Base-by-base conservation (phyloP, 805 yeast species). In the Cyberlindnera subsufficiens region DNA sequence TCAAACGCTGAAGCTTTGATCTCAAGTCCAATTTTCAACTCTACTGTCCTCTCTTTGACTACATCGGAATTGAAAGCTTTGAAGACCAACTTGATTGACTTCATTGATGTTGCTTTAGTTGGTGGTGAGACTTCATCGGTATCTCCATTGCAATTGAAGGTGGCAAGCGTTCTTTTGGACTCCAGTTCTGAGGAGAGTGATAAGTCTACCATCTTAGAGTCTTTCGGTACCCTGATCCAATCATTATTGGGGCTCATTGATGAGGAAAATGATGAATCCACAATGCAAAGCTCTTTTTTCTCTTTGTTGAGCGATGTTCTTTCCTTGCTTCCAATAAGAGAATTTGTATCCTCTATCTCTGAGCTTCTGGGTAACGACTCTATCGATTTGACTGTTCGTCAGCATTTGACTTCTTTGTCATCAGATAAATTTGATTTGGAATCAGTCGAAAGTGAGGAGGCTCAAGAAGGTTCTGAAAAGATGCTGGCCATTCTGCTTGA, bases 351-450 rank as follows among this genome's bases (percentile, higher is more conserved):
- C 15, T 77, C 95, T 2, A 72, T 85, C 19, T 65, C 73, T 22
- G 66, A 69, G 8, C 56, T 80, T 39, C 44, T 64, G 35, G 45
- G 46, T 7, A 52, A 49, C 22, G 52, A 46, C 16, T 45, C 52
- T 13, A 50, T 77, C 11, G 65, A 68, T 4, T 58, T 69, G 41
- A 74, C 71, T 41, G 71, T 83, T 37, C 79, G 80, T 45, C 74
- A 75, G 51, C 82, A 80, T 52, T 68, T 84, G 43, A 78, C 86
- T 11, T 56, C 73, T 27, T 74, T 88, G 36, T 71, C 87, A 3
- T 74, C 81, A 17, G 66, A 72, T 22, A 87, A 86, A 59, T 86
- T 88, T 54, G 86, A 80, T 25, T 60, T 71, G 40, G 96, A 88
- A 58, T 69, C 80, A 31, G 60, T 69, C 17, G 77, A 74, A 34